These are phyloP conservation scores for Ophioceras dolichostomum DNA, from an alignment of 2,329 filamentous ascomycete genomes.

Conservation along the genomic window DNA sequence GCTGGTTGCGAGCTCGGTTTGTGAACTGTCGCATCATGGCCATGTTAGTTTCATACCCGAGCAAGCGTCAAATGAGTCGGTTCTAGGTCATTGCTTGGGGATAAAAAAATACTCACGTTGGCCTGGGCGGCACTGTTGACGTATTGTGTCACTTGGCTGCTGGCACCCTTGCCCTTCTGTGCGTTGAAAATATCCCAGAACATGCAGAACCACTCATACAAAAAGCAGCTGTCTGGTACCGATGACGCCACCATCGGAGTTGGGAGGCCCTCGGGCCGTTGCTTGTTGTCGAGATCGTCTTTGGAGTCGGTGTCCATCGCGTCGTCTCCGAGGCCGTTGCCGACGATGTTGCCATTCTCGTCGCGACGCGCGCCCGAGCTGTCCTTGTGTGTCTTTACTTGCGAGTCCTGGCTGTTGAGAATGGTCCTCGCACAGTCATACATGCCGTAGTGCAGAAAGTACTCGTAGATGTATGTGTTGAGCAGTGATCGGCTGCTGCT, in stretches of 20 bases:
- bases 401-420: conserved; percentile 51
- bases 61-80: no score
- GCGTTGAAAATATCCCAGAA: conserved; percentile 95
- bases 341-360: conserved; percentile 52
- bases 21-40: no score
- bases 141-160: conserved; percentile 58
- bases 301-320: conserved; percentile 76
- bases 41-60: no score
- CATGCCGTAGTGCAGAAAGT: conserved; percentile 78
- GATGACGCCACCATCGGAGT: conserved; percentile 55
- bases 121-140: no score
- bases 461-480: conserved; percentile 86
- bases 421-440: conserved; percentile 71
- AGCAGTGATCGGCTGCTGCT: conserved; percentile 43
- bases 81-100: no score
- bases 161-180: conserved; percentile 58
- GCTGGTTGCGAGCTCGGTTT: no score
- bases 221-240: conserved; percentile 62
- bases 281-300: conserved; percentile 61
- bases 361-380: conserved; percentile 57
- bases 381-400: conserved; percentile 54
- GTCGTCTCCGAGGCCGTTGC: conserved; percentile 61
- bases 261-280: conserved; percentile 71
- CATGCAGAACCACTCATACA: conserved; percentile 95
- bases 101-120: no score